Base-by-base conservation (phyloP, 2,329 filamentous ascomycete species). In the Hypomyces rosellus region DNA sequence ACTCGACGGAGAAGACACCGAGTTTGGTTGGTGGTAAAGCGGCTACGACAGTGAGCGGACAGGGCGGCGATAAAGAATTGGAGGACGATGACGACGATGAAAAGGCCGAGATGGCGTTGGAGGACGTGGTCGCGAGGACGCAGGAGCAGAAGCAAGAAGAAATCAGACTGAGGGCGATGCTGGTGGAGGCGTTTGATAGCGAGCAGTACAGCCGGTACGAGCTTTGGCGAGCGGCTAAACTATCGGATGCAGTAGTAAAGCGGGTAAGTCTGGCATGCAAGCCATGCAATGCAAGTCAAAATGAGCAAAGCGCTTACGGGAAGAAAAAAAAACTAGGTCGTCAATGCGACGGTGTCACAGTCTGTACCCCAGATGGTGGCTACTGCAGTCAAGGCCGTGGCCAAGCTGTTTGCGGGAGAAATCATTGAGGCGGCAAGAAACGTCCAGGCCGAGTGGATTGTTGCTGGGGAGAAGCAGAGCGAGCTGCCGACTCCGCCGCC, bases 261-360 rank as follows among this genome's bases (percentile, higher is more conserved):
- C 77, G 84, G 61, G 82, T 84, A 70, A 51, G 77, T 65, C 12
- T 22, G 20, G 25, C 25, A 30, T 30, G 25, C 25, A 8, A 30
- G 2, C 25, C 25, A 30, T 30, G 25, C 25, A 30, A 30, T 30
- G 25, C 25, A 30, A 8, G 25, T 30, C 25, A 30, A 30, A 30
- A 30, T 30, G 25, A 30, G 43, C 15, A 34, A 9, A n/a, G 37
- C n/a, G 13, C 22, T 44, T 30, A 44, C 41, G 22, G 14, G 25
- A 9, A 37, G 33, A 30, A n/a, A n/a, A n/a, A n/a, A 8, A 14
- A 38, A 46, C 4, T 53, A 84, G 77, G 80, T 91, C 54, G 84
- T 89, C 63, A 92, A 91, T 61, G 85, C 87, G 52, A 89, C 87
- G 2, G 84, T 90, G 8, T 89, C 85, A 0, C 88, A 91, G 64